Conservation (phyloP, 2,329 filamentous ascomycete species). For the Chaetomiaceae sp. region DNA sequence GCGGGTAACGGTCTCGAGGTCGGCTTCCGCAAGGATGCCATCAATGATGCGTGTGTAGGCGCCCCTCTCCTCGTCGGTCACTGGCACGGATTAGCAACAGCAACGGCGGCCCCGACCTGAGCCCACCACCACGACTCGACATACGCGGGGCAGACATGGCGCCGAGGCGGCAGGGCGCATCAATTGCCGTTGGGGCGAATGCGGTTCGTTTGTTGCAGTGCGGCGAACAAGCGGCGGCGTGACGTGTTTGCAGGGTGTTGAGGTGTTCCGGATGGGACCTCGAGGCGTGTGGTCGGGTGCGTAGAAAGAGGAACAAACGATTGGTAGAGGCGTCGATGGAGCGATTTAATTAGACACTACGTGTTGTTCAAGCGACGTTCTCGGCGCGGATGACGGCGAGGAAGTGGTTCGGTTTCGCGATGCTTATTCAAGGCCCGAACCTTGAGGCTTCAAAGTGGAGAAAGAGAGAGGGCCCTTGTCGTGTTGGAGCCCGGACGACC, state of each 20-base stretch:
- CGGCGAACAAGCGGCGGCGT: slow-evolving; percentile 7
- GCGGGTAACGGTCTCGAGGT: slow-evolving; percentile 58
- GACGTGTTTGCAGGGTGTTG: slow-evolving; percentile 4
- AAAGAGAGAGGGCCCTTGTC: no score
- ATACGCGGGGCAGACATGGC: slow-evolving; percentile 25
- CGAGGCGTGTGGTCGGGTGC: no score
- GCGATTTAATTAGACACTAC: no score
- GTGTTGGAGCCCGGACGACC: no score
- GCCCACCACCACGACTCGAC: neutral
- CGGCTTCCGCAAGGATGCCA: slow-evolving; percentile 51
- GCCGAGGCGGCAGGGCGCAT: slow-evolving; percentile 18
- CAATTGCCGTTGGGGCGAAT: slow-evolving; percentile 12
- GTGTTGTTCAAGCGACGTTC: no score
- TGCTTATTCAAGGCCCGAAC: neutral
- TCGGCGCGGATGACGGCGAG: no score
- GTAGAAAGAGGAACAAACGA: no score
- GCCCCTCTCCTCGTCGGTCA: slow-evolving; percentile 44
- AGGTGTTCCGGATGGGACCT: no score
- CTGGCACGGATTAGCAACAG: slow-evolving; percentile 31
- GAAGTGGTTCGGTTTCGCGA: neutral
- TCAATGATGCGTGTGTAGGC: slow-evolving; percentile 58
- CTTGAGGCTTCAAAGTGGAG: no score
- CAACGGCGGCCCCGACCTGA: neutral
- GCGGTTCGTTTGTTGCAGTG: slow-evolving; percentile 10
- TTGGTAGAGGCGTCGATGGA: no score